These are phyloP conservation scores for Malassezia yamatoensis DNA, from an alignment of 1,284 basidiomycete genomes.

Conservation along the genomic window DNA sequence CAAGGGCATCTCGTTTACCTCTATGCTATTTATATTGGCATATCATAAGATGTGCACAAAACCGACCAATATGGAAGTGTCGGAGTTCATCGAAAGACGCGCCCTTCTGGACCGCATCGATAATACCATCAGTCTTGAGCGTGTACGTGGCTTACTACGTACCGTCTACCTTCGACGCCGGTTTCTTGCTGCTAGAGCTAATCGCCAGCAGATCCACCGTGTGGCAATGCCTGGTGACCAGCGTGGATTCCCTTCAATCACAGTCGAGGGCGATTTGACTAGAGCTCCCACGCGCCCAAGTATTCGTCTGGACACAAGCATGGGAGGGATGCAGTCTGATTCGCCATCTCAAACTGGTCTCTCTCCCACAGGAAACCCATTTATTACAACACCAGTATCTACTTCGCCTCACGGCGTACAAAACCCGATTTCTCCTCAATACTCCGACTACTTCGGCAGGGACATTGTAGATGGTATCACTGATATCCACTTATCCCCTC, in stretches of 20 bases:
- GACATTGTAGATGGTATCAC: constrained; percentile 3
- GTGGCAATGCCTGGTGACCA: constrained; percentile 6
- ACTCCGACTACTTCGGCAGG: constrained; percentile 4
- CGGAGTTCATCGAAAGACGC: constrained; percentile 40
- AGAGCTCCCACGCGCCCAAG: not conserved
- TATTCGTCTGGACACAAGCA: not conserved
- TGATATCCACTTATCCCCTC: constrained; percentile 5
- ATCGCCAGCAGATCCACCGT: not conserved
- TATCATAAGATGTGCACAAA: constrained; percentile 89
- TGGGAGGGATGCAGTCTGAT: not conserved
- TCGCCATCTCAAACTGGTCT: not conserved
- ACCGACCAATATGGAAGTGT: constrained; percentile 45
- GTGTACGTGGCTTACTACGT: constrained; percentile 33
- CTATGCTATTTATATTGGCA: constrained; percentile 76
- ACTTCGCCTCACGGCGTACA: not conserved
- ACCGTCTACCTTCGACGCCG: constrained; percentile 32
- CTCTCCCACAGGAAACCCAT: not conserved
- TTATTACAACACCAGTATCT: not conserved
- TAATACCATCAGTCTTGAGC: constrained; percentile 32
- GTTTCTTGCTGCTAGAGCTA: constrained; percentile 24
- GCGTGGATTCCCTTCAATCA: constrained; percentile 16
- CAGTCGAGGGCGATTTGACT: constrained; percentile 9
- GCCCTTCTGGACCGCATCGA: constrained; percentile 33
- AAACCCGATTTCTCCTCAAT: not conserved
- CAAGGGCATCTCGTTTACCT: constrained; percentile 72